Conservation (phyloP, 106 monocot species). For the Vanilla planifolia region DNA sequence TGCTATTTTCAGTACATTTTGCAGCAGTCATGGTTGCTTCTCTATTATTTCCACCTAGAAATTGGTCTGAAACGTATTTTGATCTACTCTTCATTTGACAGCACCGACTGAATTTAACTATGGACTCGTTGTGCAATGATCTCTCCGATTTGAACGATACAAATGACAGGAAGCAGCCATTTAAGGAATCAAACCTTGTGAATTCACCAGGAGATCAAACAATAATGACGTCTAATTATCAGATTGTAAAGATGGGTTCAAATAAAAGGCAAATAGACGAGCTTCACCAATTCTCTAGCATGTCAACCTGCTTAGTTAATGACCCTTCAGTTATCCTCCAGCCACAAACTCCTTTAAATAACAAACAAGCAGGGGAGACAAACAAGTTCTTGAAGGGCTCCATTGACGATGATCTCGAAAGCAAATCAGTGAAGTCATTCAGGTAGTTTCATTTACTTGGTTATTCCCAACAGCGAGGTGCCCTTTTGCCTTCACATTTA, state of each 20-base stretch:
- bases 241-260: slow-evolving; percentile 10
- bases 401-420: slow-evolving; percentile 15
- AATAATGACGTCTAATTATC: slow-evolving; percentile 14
- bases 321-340: background rate
- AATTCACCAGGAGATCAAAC: slow-evolving; percentile 17
- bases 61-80: no score
- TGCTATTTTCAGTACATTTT: no score
- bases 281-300: background rate
- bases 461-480: background rate
- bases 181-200: slow-evolving; percentile 14
- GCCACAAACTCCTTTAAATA: background rate
- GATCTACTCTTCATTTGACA: slow-evolving; percentile 20
- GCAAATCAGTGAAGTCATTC: slow-evolving; percentile 4
- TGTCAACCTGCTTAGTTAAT: background rate
- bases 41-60: no score
- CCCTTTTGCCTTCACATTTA: no score
- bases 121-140: background rate
- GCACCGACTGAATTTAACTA: slow-evolving; percentile 14
- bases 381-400: slow-evolving; percentile 5
- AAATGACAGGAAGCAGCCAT: slow-evolving; percentile 12
- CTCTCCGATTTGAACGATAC: slow-evolving; percentile 11
- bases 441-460: slow-evolving; percentile 20
- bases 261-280: slow-evolving; percentile 6
- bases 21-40: no score
- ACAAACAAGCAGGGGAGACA: background rate